Conservation (phyloP, 345 rosid genomes). For the Arabidopsis suecica region DNA sequence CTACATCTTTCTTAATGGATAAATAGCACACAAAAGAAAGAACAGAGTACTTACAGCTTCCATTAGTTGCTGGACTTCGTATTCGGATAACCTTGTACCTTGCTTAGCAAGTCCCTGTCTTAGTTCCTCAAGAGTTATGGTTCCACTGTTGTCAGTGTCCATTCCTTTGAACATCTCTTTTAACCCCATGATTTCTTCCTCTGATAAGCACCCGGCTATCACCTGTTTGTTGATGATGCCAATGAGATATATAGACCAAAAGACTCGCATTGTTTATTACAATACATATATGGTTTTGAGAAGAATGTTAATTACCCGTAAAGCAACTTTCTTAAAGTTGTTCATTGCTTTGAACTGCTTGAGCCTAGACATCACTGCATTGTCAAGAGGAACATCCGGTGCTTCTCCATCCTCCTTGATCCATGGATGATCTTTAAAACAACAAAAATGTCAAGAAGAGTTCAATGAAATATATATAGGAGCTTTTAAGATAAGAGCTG, state of each 20-base stretch:
- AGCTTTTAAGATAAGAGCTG: not conserved
- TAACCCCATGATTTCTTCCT: slow-evolving; percentile 98
- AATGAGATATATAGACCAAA: slow-evolving; percentile 20
- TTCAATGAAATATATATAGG: not conserved
- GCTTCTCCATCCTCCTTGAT: slow-evolving; percentile 86
- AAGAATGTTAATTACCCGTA: slow-evolving; percentile 49
- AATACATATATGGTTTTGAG: not conserved
- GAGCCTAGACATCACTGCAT: slow-evolving; percentile 73
- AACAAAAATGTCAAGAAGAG: not conserved
- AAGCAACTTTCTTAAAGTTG: slow-evolving; percentile 78
- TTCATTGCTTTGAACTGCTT: slow-evolving; percentile 84
- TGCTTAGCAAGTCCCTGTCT: slow-evolving; percentile 90
- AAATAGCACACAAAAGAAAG: not conserved
- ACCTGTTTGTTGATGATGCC: slow-evolving; percentile 52
- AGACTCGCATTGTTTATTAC: not conserved
- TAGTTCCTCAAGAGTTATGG: slow-evolving; percentile 93
- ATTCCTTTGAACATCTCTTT: slow-evolving; percentile 94
- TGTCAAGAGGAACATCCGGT: slow-evolving; percentile 82
- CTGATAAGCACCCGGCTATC: slow-evolving; percentile 93
- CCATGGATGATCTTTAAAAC: slow-evolving; percentile 68
- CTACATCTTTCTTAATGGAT: not conserved
- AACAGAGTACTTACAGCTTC: slow-evolving; percentile 75
- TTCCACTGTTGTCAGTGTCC: slow-evolving; percentile 86
- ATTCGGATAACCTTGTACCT: slow-evolving; percentile 87
- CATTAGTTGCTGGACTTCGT: slow-evolving; percentile 85